Base-by-base conservation (phyloP, 768 basidiomycete species). In the Kwoniella europaea region DNA sequence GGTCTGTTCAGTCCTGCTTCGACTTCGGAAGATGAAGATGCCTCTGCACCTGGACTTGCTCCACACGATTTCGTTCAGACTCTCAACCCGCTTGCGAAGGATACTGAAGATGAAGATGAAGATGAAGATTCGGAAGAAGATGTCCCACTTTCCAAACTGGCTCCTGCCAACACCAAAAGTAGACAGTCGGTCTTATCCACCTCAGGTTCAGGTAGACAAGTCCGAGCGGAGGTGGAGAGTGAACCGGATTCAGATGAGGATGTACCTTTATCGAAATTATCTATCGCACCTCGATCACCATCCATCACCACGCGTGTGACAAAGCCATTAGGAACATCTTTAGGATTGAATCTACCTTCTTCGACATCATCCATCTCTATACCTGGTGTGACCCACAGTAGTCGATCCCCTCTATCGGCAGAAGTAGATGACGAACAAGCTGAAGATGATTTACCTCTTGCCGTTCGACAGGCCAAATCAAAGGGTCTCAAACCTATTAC, bases 391-490 rank as follows among this genome's bases (percentile, higher is more conserved):
- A 54, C 63, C 10, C 7, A 20, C 16, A 27, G 20, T 6, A 9
- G 35, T 35, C 35, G 35, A 27, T 41, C 22, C 35, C 52, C 43
- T 3, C 24, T 50, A 41, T 46, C 55, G 52, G 65, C 59, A 46
- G 46, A n/a, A 62, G 69, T 42, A 54, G 69, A 61, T 10, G 67
- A 50, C 16, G 69, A 68, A 44, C 70, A 70, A 10, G 81, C 79
- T n/a, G 81, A 82, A 35, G 82, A 82, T 61, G 80, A 82, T 70
- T 59, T 77, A 18, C 82, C 82, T 1, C 72, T 82, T 10, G 76
- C 69, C 3, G 50, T 82, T 10, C 62, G 75, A 16, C 76, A 74
- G 42, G 69, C 73, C 5, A 46, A 42, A 43, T 24, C 62, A 10
- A 58, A 53, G 27, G 68, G 68, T 41, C 56, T 65, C 5, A 69